Evolutionary conservation across 1,284 basidiomycete species (phyloP), one percentile per base, ranked within the genome.

Genomic region (Trichosporon sp.): DNA sequence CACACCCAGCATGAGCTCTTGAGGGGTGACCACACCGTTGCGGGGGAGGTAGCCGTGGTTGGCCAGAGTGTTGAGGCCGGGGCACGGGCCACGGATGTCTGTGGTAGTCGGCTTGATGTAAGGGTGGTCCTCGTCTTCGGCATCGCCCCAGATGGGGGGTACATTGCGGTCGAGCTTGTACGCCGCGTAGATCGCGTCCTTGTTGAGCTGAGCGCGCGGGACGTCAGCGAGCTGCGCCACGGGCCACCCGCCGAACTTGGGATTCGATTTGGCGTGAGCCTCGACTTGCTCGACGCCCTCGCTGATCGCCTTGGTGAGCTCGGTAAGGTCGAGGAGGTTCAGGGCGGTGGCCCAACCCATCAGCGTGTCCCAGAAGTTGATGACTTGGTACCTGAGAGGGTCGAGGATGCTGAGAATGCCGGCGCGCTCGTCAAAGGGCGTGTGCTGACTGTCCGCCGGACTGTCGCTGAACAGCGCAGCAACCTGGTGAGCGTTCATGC

Each of bases 31-130:
- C 34, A 79, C 70, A 21, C 78, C 78, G 59, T 63, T 68, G 40
- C 72, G 64, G 33, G 64, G 66, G 32, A 64, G 58, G 63, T 70
- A 70, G 60, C 71, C 71, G 65, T 76, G 73, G 56, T 74, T 75
- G 11, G 77, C 76, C 16, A 76, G 59, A 1, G 73, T 72, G 70
- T 78, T 78, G 37, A 79, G 65, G 23, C 76, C 76, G 2, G 76
- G 76, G 62, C 75, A 78, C 8, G 72, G 70, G 32, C 76, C 75
- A 3, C 72, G 70, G 40, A 66, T 66, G 52, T 70, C 65, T 10
- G 60, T 69, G 19, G 67, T 64, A 1, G 62, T 62, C 19, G 70
- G 68, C 8, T 67, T 64, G 19, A 59, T 46, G 58, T 63, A 74
- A 1, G 71, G 72, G 61, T 73, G 71, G n/a, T 44, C 40, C 10